Evolutionary conservation across 2,329 filamentous ascomycete species (phyloP).

Genomic region (Graphilbum ipis-grandicollis): DNA sequence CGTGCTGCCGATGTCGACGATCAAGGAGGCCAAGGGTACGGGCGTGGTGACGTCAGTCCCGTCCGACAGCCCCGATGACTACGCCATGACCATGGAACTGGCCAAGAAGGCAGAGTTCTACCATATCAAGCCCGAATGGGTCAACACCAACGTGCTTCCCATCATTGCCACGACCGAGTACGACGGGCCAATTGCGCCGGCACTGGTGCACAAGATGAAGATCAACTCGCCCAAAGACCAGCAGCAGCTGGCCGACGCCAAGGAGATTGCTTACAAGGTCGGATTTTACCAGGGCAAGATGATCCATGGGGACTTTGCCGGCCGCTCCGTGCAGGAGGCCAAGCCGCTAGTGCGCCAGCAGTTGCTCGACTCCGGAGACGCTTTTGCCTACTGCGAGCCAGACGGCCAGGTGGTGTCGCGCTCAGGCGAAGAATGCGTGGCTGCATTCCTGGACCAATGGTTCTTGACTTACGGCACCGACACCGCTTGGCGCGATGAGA

Average conservation of each 20-base stretch:
- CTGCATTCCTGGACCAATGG: slow-evolving; percentile 90
- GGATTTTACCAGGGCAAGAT: slow-evolving; percentile 93
- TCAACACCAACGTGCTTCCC: slow-evolving; percentile 71
- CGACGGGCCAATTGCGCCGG: slow-evolving; percentile 63
- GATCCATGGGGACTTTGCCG: slow-evolving; percentile 74
- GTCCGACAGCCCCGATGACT: slow-evolving; percentile 92
- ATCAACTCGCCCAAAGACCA: slow-evolving; percentile 93
- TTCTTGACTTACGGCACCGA: slow-evolving; percentile 62
- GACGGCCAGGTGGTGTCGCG: slow-evolving; percentile 78
- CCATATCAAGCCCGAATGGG: slow-evolving; percentile 93
- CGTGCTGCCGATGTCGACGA: slow-evolving; percentile 88
- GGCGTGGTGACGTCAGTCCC: slow-evolving; percentile 93
- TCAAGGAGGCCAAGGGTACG: slow-evolving; percentile 85
- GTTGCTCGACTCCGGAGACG: slow-evolving; percentile 58
- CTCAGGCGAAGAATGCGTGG: slow-evolving; percentile 53
- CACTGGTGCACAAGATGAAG: slow-evolving; percentile 81
- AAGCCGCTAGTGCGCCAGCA: slow-evolving; percentile 70
- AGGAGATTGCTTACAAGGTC: slow-evolving; percentile 92
- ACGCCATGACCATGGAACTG: slow-evolving; percentile 71
- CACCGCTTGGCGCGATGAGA: slow-evolving; percentile 1
- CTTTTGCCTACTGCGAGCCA: slow-evolving; percentile 87
- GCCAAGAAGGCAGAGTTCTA: slow-evolving; percentile 94
- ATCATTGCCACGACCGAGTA: slow-evolving; percentile 76
- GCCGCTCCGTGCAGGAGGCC: slow-evolving; percentile 63
- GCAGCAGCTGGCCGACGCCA: slow-evolving; percentile 80